phyloP scores from a whole-genome alignment of 2,329 filamentous ascomycete genomes.

The Nothophaeocryptopus gaeumannii region DNA sequence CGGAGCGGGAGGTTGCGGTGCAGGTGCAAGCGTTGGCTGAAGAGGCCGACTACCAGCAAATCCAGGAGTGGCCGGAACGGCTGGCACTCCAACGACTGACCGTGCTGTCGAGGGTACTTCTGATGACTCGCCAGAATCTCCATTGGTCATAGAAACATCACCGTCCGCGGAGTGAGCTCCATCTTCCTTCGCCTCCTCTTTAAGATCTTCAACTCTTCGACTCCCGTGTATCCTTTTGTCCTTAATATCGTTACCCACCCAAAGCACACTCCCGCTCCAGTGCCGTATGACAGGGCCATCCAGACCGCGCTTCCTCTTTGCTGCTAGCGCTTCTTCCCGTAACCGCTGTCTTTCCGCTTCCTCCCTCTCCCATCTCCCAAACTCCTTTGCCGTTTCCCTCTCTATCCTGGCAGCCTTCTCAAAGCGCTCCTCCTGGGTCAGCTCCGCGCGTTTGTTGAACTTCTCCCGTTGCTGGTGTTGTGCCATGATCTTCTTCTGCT shows the following conservation, averaged over 20 bases:
- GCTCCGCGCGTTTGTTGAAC: conserved; percentile 72
- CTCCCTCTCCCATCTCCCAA: conserved; percentile 87
- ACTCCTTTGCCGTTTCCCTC: conserved; percentile 76
- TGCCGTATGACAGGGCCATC: conserved; percentile 86
- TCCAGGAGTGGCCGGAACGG: conserved; percentile 14
- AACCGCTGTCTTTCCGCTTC: conserved; percentile 87
- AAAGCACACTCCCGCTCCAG: conserved; percentile 88
- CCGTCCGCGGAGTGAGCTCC: conserved; percentile 44
- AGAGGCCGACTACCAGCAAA: conserved; percentile 13
- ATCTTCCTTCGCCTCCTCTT: conserved; percentile 13
- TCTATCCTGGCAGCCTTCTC: conserved; percentile 59
- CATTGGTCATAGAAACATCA: conserved; percentile 30
- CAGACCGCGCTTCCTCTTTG: conserved; percentile 79
- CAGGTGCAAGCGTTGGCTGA: neutral
- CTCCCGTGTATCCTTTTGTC: conserved; percentile 43
- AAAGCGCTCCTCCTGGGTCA: conserved; percentile 78
- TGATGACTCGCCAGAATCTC: conserved; percentile 2
- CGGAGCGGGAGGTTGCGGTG: conserved; percentile 16
- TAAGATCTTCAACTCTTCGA: conserved; percentile 28
- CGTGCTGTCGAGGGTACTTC: conserved; percentile 7
- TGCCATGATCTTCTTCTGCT: conserved; percentile 65
- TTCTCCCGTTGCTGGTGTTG: conserved; percentile 58
- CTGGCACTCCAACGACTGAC: neutral
- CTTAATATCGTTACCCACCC: conserved; percentile 71
- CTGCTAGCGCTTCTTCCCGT: conserved; percentile 76